Conservation (phyloP, 257 asterid species). For the Przewalskia tangutica region DNA sequence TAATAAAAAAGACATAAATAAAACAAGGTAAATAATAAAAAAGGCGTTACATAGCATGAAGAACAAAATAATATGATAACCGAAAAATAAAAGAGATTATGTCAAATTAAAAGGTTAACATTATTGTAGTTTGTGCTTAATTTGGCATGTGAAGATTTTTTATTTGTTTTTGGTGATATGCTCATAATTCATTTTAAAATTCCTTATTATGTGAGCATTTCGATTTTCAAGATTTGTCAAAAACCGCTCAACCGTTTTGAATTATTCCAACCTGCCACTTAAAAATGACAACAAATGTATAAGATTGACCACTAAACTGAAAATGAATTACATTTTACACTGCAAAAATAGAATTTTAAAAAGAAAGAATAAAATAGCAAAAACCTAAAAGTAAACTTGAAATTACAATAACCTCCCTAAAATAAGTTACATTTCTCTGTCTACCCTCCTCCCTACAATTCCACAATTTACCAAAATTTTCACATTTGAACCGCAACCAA, state of each 20-base stretch:
- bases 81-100: no score
- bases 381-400: not conserved
- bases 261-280: slow-evolving; percentile 18
- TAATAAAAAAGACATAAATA: no score
- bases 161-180: not conserved
- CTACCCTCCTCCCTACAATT: slow-evolving; percentile 19
- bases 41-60: no score
- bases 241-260: slow-evolving; percentile 54
- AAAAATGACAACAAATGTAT: not conserved
- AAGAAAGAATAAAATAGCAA: not conserved
- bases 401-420: slow-evolving; percentile 29
- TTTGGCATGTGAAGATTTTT: not conserved
- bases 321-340: slow-evolving; percentile 18
- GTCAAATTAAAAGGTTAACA: not conserved
- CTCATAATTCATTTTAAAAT: not conserved
- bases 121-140: not conserved
- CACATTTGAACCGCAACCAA: slow-evolving; percentile 19
- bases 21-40: no score
- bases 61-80: no score
- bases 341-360: slow-evolving; percentile 21
- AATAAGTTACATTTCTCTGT: slow-evolving; percentile 9
- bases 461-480: slow-evolving; percentile 36
- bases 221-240: slow-evolving; percentile 20
- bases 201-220: not conserved
- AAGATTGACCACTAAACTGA: not conserved